Conservation (phyloP, 352 stramenopile species). For the Pythium biforme region DNA sequence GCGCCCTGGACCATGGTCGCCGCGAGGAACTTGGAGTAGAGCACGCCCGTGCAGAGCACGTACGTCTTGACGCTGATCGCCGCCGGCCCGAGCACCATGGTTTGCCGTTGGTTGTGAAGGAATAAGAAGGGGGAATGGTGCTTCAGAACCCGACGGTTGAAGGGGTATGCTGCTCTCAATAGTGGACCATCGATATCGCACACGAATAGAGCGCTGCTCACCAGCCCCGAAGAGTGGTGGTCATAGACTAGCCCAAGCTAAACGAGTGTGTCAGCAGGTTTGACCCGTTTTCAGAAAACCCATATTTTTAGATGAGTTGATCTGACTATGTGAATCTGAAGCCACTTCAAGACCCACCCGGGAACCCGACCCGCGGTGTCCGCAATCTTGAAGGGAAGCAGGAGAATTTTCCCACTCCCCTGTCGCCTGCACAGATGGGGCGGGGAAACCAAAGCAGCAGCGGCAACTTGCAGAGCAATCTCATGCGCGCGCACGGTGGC, state of each 20-base stretch:
- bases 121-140: background rate
- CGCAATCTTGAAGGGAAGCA: slow-evolving; percentile 2
- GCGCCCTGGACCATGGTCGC: slow-evolving; percentile 46
- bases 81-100: slow-evolving; percentile 22
- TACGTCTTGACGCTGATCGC: slow-evolving; percentile 30
- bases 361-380: background rate
- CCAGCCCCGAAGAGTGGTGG: background rate
- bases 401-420: background rate
- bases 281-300: background rate
- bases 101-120: slow-evolving; percentile 1
- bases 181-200: background rate
- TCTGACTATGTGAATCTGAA: background rate
- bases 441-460: background rate
- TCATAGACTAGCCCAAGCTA: background rate
- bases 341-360: background rate
- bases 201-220: background rate
- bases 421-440: background rate
- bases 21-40: slow-evolving; percentile 66
- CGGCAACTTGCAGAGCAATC: background rate
- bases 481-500: background rate
- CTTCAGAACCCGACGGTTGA: background rate
- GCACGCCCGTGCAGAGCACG: slow-evolving; percentile 26
- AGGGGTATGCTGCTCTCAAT: background rate
- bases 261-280: background rate
- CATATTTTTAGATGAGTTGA: background rate